Conservation (phyloP, 169 alveolate species). For the Babesia caballi region DNA sequence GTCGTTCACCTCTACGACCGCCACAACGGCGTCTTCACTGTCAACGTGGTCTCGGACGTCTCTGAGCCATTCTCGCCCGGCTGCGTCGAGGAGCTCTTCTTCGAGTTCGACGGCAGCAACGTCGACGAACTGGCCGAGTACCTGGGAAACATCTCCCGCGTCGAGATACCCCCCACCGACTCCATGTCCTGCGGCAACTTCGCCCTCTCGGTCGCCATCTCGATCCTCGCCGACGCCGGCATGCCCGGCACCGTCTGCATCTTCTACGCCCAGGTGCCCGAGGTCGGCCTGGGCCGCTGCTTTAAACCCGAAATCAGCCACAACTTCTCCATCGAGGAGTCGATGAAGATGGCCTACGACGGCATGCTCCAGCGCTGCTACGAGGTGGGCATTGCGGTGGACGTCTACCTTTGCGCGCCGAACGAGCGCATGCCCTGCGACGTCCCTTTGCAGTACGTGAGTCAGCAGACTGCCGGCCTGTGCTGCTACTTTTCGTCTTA, state of each 20-base stretch:
- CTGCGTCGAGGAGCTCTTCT: conserved; percentile 25
- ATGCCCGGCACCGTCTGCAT: conserved; percentile 67
- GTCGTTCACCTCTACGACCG: conserved; percentile 25
- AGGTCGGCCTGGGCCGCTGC: conserved; percentile 65
- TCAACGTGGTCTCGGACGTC: conserved; percentile 46
- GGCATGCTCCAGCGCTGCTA: conserved; percentile 43
- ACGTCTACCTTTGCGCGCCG: conserved; percentile 48
- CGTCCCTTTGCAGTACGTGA: conserved; percentile 5
- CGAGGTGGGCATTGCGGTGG: conserved; percentile 52
- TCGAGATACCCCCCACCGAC: conserved; percentile 36
- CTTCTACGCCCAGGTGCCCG: conserved; percentile 71
- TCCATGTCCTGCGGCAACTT: conserved; percentile 67
- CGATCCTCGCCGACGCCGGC: conserved; percentile 57
- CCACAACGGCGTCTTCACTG: conserved; percentile 5
- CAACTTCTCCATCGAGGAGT: conserved; percentile 26
- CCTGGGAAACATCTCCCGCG: conserved; percentile 48
- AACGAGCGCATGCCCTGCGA: conserved; percentile 52
- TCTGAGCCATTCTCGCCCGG: conserved; percentile 44
- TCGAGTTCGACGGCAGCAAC: conserved; percentile 14
- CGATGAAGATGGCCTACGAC: conserved; percentile 32
- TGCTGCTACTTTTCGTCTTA: conserved; percentile 34
- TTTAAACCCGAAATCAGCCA: conserved; percentile 9
- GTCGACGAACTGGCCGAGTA: conserved; percentile 31
- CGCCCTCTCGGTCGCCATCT: conserved; percentile 69
- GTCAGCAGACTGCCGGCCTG: conserved; percentile 69